A percentile compares a stretch with the other conserved stretches of the same genome.
Conservation (phyloP, 148 eudicot species). For the Selenicereus undatus region DNA sequence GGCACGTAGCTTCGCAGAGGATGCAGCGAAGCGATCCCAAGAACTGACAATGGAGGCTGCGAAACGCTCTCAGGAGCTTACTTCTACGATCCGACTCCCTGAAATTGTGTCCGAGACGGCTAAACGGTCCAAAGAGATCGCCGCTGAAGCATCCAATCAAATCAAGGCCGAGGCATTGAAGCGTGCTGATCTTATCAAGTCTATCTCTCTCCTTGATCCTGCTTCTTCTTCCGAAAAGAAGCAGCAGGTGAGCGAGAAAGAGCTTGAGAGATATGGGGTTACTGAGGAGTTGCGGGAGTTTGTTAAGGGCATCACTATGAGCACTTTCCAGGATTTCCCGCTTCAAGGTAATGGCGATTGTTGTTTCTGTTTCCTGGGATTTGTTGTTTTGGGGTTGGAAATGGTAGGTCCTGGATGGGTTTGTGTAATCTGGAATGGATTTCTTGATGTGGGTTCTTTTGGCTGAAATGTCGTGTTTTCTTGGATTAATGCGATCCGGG, state of each 20-base stretch:
- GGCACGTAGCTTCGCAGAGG: conserved; percentile 76
- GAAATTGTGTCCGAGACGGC: conserved; percentile 66
- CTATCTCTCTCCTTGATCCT: conserved; percentile 40
- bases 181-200: conserved; percentile 68
- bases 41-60: conserved; percentile 53
- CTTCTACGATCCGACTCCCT: conserved; percentile 40
- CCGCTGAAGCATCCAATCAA: conserved; percentile 61
- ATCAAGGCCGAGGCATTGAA: conserved; percentile 56
- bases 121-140: conserved; percentile 46
- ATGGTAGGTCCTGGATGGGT: neutral
- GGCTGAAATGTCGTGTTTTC: neutral
- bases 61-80: conserved; percentile 48
- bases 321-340: conserved; percentile 79
- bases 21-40: conserved; percentile 65
- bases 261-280: conserved; percentile 66
- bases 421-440: neutral
- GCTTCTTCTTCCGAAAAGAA: conserved; percentile 17
- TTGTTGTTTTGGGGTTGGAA: neutral
- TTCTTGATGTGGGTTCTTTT: neutral
- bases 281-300: conserved; percentile 85
- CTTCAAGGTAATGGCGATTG: conserved; percentile 39
- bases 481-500: neutral
- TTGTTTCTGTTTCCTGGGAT: neutral
- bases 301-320: conserved; percentile 55
- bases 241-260: conserved; percentile 26